Percentiles rank a stretch among this genome's conserved stretches.
Evolutionary conservation across 352 stramenopile species (phyloP).

Genomic region (Phytopythium kandeliae): DNA sequence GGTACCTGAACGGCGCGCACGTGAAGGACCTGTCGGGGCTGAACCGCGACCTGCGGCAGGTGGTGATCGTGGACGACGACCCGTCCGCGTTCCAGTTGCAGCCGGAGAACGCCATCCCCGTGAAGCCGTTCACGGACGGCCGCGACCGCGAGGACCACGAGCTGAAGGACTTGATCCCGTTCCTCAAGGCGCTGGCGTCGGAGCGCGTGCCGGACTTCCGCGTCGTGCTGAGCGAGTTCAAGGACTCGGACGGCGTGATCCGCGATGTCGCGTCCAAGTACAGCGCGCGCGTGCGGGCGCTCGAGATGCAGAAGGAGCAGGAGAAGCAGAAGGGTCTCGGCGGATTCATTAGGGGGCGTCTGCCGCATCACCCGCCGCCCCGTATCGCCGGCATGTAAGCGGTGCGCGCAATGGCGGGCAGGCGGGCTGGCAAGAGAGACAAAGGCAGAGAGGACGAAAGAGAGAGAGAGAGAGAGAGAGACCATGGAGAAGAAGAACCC

Average conservation of each 20-base stretch:
- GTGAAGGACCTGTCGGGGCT: slow-evolving; percentile 81
- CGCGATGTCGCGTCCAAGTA: slow-evolving; percentile 77
- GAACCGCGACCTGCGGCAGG: slow-evolving; percentile 75
- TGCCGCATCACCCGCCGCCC: slow-evolving; percentile 51
- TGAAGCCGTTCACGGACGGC: slow-evolving; percentile 75
- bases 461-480: background rate
- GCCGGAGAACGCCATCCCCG: slow-evolving; percentile 77
- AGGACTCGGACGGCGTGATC: slow-evolving; percentile 75
- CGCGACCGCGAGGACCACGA: slow-evolving; percentile 75
- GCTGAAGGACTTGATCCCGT: slow-evolving; percentile 79
- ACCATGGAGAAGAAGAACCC: no score
- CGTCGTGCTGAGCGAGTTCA: slow-evolving; percentile 69
- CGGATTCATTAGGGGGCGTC: slow-evolving; percentile 70
- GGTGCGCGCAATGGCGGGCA: no score
- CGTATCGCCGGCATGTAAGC: slow-evolving; percentile 7
- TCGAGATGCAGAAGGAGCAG: slow-evolving; percentile 81
- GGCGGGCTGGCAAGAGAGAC: background rate
- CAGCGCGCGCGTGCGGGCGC: slow-evolving; percentile 58
- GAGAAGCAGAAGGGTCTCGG: slow-evolving; percentile 79
- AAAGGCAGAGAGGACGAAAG: background rate
- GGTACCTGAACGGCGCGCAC: slow-evolving; percentile 76
- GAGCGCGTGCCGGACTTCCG: slow-evolving; percentile 76
- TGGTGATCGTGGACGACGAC: slow-evolving; percentile 84
- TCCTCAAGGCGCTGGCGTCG: slow-evolving; percentile 75
- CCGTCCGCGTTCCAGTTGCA: slow-evolving; percentile 77